phyloP scores from a whole-genome alignment of 2,329 filamentous ascomycete genomes.

The Cladorrhinum sp. region DNA sequence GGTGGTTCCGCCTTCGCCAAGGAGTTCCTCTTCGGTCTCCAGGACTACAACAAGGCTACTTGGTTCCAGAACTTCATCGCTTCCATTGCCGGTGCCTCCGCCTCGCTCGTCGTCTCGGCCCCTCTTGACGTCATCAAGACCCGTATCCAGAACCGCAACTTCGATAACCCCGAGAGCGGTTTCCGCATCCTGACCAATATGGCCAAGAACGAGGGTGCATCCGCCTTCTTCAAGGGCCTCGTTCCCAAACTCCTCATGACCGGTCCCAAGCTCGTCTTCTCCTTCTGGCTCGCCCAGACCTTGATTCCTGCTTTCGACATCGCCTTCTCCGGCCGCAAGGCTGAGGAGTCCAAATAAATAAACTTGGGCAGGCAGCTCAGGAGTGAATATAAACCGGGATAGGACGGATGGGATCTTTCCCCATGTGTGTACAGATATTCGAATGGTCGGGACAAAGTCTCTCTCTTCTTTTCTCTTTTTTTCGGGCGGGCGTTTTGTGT shows the following conservation, averaged over 20 bases:
- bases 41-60: conserved; percentile 90
- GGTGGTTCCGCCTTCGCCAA: conserved; percentile 97
- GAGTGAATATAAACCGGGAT: not conserved
- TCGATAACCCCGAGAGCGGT: conserved; percentile 93
- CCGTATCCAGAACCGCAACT: conserved; percentile 96
- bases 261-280: conserved; percentile 97
- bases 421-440: not conserved
- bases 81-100: conserved; percentile 89
- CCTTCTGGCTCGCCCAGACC: conserved; percentile 98
- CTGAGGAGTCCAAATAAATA: not conserved
- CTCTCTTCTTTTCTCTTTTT: not conserved
- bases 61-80: conserved; percentile 98
- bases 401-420: not conserved
- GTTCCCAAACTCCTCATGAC: conserved; percentile 99
- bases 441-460: not conserved
- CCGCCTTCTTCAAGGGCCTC: conserved; percentile 95
- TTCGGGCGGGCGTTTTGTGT: not conserved
- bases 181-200: conserved; percentile 91
- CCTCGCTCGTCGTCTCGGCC: conserved; percentile 93
- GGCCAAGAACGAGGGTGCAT: conserved; percentile 81
- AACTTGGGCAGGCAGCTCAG: not conserved
- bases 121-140: conserved; percentile 98
- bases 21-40: conserved; percentile 85
- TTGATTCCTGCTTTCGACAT: conserved; percentile 87
- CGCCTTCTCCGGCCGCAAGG: conserved; percentile 19